Evolutionary conservation across 139 green algal genomes (phyloP).

Genomic region (Coelastrella sp.): DNA sequence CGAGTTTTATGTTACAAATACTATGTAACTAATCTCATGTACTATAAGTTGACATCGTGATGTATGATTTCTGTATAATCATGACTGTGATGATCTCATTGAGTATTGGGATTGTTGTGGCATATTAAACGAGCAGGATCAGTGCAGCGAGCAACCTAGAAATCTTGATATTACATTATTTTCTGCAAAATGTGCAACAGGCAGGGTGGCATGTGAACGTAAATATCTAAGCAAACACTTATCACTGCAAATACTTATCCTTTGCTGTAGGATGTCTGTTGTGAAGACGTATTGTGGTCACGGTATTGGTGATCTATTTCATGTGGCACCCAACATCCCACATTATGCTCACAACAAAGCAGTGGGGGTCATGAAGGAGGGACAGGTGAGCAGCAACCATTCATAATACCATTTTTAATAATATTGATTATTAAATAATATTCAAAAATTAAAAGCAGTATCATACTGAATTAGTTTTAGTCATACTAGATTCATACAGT

Average conservation of each 20-base stretch:
- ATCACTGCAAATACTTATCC: background rate
- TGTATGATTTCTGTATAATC: background rate
- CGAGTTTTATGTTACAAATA: background rate
- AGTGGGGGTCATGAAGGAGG: constrained; percentile 90
- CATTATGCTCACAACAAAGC: constrained; percentile 97
- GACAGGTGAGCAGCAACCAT: constrained; percentile 42
- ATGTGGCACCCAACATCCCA: constrained; percentile 97
- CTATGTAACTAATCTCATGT: background rate
- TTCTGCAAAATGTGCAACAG: too few species aligned
- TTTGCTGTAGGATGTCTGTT: constrained; percentile 71
- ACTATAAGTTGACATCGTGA: background rate
- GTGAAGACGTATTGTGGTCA: constrained; percentile 97
- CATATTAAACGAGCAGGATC: too few species aligned
- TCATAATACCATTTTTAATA: too few species aligned
- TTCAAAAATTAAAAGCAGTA: too few species aligned
- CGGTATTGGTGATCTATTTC: constrained; percentile 97
- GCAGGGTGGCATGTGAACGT: background rate
- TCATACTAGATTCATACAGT: too few species aligned
- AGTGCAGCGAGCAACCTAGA: too few species aligned
- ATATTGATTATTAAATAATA: too few species aligned
- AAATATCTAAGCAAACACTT: background rate
- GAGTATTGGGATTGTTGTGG: too few species aligned
- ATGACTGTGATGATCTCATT: too few species aligned
- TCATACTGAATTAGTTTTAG: too few species aligned
- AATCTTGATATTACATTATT: too few species aligned